Evolutionary conservation across 2,329 filamentous ascomycete species (phyloP).

Genomic region (Eutypa lata): DNA sequence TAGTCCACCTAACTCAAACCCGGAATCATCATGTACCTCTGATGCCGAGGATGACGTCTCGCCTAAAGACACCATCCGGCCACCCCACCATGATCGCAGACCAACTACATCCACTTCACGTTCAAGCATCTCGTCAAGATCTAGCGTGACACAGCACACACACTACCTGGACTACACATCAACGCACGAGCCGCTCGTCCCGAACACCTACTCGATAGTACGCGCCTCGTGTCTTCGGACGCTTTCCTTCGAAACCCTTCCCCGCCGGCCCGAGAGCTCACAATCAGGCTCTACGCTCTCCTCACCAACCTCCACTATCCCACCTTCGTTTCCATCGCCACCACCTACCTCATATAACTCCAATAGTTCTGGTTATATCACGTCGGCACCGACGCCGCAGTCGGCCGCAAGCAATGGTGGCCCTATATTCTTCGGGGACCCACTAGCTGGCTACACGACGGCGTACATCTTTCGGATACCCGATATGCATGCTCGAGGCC

Average conservation of each 20-base stretch:
- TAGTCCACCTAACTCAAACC: slow-evolving; percentile 51
- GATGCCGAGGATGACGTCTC: slow-evolving; percentile 47
- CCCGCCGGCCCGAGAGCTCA: slow-evolving; percentile 46
- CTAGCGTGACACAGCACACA: slow-evolving; percentile 49
- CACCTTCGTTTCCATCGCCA: slow-evolving; percentile 38
- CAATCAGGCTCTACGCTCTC: slow-evolving; percentile 26
- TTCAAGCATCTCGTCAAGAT: slow-evolving; percentile 51
- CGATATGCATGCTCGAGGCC: slow-evolving; percentile 64
- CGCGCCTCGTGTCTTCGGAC: slow-evolving; percentile 65
- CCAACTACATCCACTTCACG: slow-evolving; percentile 47
- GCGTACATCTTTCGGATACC: slow-evolving; percentile 69
- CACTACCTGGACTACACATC: slow-evolving; percentile 68
- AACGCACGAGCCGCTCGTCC: slow-evolving; percentile 60
- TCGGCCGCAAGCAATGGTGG: slow-evolving; percentile 52
- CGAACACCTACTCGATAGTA: slow-evolving; percentile 64
- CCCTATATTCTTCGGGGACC: slow-evolving; percentile 67
- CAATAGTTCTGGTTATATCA: slow-evolving; percentile 44
- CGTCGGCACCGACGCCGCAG: slow-evolving; percentile 47
- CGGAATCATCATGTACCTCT: slow-evolving; percentile 44
- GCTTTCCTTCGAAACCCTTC: slow-evolving; percentile 64
- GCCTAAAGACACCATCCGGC: slow-evolving; percentile 16
- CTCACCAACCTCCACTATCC: slow-evolving; percentile 30
- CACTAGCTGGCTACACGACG: slow-evolving; percentile 63
- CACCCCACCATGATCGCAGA: slow-evolving; percentile 36
- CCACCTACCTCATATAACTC: slow-evolving; percentile 29